Evolutionary conservation across 257 asterid species (phyloP).

Genomic region (Eucommia ulmoides): DNA sequence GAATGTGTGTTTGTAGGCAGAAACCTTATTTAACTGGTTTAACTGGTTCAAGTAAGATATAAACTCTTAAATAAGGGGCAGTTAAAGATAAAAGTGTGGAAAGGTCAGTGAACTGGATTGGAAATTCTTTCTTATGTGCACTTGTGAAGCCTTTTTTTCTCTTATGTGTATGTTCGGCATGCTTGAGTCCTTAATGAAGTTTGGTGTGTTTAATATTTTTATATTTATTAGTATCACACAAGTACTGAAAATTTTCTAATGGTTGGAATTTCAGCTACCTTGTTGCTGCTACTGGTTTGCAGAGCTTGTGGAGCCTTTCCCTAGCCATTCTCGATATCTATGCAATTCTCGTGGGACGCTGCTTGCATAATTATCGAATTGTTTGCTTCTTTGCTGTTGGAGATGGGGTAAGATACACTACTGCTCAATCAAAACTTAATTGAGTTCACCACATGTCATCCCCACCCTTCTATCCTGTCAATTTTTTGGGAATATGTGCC

Average conservation of each 20-base stretch:
- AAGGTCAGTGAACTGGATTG: not conserved
- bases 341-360: constrained; percentile 87
- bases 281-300: constrained; percentile 93
- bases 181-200: not conserved
- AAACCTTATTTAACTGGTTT: too few species aligned
- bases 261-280: constrained; percentile 55
- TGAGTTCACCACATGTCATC: not conserved
- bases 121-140: too few species aligned
- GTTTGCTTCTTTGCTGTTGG: constrained; percentile 85
- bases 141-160: too few species aligned
- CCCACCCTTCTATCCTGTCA: too few species aligned
- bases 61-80: not conserved
- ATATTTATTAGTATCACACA: too few species aligned
- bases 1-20: too few species aligned
- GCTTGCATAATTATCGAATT: constrained; percentile 60
- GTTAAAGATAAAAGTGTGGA: not conserved
- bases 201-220: not conserved
- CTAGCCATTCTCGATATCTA: constrained; percentile 66
- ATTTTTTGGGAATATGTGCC: too few species aligned
- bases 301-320: constrained; percentile 91
- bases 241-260: not conserved
- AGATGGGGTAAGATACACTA: constrained; percentile 79
- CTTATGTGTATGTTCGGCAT: not conserved
- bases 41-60: too few species aligned
- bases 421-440: not conserved